Base-by-base conservation (phyloP, 83 land plant species). In the Isoetes engelmannii region DNA sequence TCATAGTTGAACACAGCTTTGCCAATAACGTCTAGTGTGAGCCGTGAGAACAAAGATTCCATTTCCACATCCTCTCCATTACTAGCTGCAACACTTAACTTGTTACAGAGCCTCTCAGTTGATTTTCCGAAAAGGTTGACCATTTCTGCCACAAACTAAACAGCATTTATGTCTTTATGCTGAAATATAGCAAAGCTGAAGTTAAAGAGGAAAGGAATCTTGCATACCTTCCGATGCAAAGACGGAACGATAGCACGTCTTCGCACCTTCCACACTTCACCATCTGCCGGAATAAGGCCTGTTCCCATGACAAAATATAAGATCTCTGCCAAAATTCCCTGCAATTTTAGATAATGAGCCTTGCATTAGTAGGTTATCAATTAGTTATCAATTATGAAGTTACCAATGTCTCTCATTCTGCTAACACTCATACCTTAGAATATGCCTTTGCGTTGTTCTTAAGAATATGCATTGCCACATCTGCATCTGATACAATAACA, bases 251-350 rank as follows among this genome's bases (percentile, higher is more conserved):
- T 82, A 48, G 90, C 97, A 18, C 97, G 86, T 61, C 99, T 76
- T 58, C 97, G 76, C 47, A 81, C 84, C 17, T 89, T 82, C 99
- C 99, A 94, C 61, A 88, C 71, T 72, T 94, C 93, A 0, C 87
- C 96, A 77, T 94, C 99, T 65, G 99, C 99, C 46, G 99, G 99
- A 7, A 94, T 94, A 7, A 94, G 85, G 17, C 99, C 99, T 65
- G 80, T 94, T 1, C 97, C 97, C 97, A 92, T 93, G 13, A 93
- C 96, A 83, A 93, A 93, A 4, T 93, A 91, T 18, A 93, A 63
- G 69, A 93, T 93, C 74, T 93, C 98, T 46, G 90, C 98, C 65
- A 93, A 68, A 13, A 93, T 90, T 55, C 98, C 98, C 98, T 92
- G 80, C 51, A 67, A 4, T 67, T 15, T 15, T 47, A 6, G 7